Percentiles rank a stretch among this genome's conserved stretches.
These are phyloP conservation scores for Xylariales sp. DNA, from an alignment of 2,329 filamentous ascomycete genomes.

Conservation along the genomic window DNA sequence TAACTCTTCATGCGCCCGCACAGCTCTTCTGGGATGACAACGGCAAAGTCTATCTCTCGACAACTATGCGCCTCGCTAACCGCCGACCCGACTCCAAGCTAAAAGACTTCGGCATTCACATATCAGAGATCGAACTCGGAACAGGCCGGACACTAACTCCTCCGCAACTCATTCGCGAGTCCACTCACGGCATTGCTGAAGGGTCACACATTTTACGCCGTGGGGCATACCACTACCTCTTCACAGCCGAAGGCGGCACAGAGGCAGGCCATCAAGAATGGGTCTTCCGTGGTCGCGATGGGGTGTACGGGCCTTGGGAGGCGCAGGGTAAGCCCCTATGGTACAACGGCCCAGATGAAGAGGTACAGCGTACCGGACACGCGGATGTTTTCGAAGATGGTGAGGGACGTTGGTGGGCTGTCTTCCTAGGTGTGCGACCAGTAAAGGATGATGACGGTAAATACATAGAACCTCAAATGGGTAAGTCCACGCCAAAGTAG, in stretches of 20 bases:
- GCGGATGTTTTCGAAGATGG: constrained; percentile 60
- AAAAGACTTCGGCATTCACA: constrained; percentile 65
- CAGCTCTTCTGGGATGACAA: constrained; percentile 62
- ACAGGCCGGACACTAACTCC: constrained; percentile 55
- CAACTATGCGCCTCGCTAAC: constrained; percentile 51
- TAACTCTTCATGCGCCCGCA: background rate
- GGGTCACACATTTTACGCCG: constrained; percentile 55
- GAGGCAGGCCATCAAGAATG: constrained; percentile 64
- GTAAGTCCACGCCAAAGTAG: constrained; percentile 41
- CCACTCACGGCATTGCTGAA: constrained; percentile 56
- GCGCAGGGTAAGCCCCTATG: constrained; percentile 58
- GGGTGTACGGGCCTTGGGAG: constrained; percentile 63
- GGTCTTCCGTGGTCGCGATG: constrained; percentile 58
- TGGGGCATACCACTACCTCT: constrained; percentile 53
- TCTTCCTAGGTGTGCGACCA: constrained; percentile 60
- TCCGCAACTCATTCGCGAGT: constrained; percentile 52
- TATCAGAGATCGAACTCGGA: constrained; percentile 56
- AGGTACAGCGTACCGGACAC: constrained; percentile 63
- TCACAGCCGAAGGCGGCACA: constrained; percentile 56
- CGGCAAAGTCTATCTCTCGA: constrained; percentile 61
- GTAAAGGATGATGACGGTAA: constrained; percentile 39
- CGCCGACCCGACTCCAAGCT: constrained; percentile 54
- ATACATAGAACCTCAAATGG: constrained; percentile 57
- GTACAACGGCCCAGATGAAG: constrained; percentile 59
- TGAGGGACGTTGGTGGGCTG: constrained; percentile 60